A percentile compares a stretch with the other conserved stretches of the same genome.
Conservation (phyloP, 1,284 basidiomycete species). For the Ganoderma sp. region DNA sequence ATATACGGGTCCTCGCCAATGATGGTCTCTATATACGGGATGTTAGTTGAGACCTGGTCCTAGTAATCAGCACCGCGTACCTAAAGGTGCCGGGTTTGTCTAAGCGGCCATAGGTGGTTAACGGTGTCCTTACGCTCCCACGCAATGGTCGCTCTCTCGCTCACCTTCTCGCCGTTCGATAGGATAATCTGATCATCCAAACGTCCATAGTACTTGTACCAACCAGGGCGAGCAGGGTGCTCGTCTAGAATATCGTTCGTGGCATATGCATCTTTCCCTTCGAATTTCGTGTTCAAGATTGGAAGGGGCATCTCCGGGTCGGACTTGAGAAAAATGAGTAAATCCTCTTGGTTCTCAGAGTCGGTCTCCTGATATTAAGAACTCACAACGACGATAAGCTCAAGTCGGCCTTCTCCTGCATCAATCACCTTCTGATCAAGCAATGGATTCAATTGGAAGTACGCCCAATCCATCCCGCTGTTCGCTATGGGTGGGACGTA, state of each 20-base stretch:
- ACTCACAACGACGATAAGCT: slow-evolving; percentile 33
- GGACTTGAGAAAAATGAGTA: slow-evolving; percentile 2
- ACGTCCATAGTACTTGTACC: slow-evolving; percentile 52
- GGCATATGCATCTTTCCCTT: slow-evolving; percentile 38
- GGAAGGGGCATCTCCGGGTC: slow-evolving; percentile 27
- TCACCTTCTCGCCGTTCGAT: slow-evolving; percentile 38
- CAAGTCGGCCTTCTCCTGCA: slow-evolving; percentile 30
- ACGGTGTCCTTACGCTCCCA: slow-evolving; percentile 27
- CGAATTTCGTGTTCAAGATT: slow-evolving; percentile 38
- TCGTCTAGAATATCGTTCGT: slow-evolving; percentile 51
- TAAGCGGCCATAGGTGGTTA: slow-evolving; percentile 26
- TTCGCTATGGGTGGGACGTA: slow-evolving; percentile 14
- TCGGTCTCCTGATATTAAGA: no score
- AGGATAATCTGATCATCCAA: slow-evolving; percentile 50
- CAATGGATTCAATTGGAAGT: slow-evolving; percentile 23
- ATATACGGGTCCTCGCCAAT: slow-evolving; percentile 41
- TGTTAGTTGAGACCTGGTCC: slow-evolving; percentile 3
- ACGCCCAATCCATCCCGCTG: slow-evolving; percentile 34
- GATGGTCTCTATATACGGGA: slow-evolving; percentile 36
- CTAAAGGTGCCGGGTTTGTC: slow-evolving; percentile 52
- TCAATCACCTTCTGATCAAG: slow-evolving; percentile 21
- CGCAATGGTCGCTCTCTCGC: background rate
- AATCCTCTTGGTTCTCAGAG: background rate
- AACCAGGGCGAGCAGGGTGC: slow-evolving; percentile 48
- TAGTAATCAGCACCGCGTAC: slow-evolving; percentile 28